Conservation (phyloP, 805 yeast genomes). For the Candida sphagnicola region DNA sequence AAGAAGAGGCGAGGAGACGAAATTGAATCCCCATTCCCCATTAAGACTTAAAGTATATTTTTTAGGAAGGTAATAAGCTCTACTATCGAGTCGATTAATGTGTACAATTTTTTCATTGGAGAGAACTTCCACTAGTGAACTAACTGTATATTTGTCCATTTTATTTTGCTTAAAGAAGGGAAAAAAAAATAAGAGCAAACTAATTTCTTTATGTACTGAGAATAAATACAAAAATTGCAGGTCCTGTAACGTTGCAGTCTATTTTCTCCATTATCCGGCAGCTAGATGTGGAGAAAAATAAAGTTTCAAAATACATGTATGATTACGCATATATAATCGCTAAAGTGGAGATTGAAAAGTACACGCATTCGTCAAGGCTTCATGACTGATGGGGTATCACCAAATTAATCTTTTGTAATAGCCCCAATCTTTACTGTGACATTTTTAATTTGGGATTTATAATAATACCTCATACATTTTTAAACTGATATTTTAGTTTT, state of each 20-base stretch:
- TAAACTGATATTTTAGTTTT: too few species aligned
- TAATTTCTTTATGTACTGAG: background rate
- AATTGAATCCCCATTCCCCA: slow-evolving; percentile 13
- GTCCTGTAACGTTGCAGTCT: background rate
- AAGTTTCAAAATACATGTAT: background rate
- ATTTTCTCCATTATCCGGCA: background rate
- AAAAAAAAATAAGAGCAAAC: background rate
- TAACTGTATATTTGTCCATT: slow-evolving; percentile 3
- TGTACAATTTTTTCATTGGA: slow-evolving; percentile 10
- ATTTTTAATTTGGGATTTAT: too few species aligned
- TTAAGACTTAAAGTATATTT: slow-evolving; percentile 9
- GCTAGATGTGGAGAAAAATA: background rate
- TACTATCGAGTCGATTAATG: slow-evolving; percentile 9
- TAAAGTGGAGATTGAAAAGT: too few species aligned
- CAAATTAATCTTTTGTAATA: too few species aligned
- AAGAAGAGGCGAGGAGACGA: slow-evolving; percentile 7
- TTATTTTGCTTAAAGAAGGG: background rate
- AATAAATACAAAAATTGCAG: background rate
- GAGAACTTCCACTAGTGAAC: slow-evolving; percentile 5
- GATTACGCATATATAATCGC: too few species aligned
- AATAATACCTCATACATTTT: too few species aligned
- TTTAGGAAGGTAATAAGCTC: slow-evolving; percentile 13
- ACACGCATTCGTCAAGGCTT: too few species aligned
- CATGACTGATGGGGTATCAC: too few species aligned
- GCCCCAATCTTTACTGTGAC: too few species aligned